Conservation (phyloP, 805 yeast species). For the Helenozyma rhizophorensis region DNA sequence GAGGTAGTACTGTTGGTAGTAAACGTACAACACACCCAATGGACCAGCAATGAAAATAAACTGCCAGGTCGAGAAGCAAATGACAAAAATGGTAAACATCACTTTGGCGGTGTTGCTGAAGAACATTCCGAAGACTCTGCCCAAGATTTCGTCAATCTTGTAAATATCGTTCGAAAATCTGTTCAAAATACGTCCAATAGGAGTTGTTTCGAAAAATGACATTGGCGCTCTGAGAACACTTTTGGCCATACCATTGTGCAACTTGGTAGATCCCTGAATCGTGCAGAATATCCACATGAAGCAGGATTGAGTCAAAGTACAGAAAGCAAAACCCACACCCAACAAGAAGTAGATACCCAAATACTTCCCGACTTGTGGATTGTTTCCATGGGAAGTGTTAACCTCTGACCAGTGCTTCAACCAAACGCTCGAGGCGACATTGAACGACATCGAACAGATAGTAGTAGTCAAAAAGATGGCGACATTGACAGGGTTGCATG, state of each 20-base stretch:
- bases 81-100: conserved; percentile 72
- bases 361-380: conserved; percentile 70
- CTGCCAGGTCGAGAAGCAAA: conserved; percentile 84
- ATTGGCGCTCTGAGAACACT: conserved; percentile 83
- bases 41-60: conserved; percentile 72
- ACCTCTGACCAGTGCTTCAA: conserved; percentile 96
- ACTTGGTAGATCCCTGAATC: conserved; percentile 70
- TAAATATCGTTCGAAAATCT: conserved; percentile 89
- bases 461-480: conserved; percentile 51
- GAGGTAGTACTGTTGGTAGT: conserved; percentile 73
- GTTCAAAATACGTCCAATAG: conserved; percentile 87
- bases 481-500: conserved; percentile 74
- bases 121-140: conserved; percentile 68
- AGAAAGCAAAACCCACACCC: conserved; percentile 63
- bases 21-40: conserved; percentile 57
- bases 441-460: conserved; percentile 52
- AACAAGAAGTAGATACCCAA: conserved; percentile 70
- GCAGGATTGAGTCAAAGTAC: conserved; percentile 61
- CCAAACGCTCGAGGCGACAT: conserved; percentile 82
- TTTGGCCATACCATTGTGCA: conserved; percentile 72
- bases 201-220: conserved; percentile 94
- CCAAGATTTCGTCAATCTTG: conserved; percentile 76
- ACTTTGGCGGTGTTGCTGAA: conserved; percentile 59
- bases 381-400: conserved; percentile 62
- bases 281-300: conserved; percentile 78